Percentiles rank a stretch among this genome's conserved stretches.
Evolutionary conservation across 2,329 filamentous ascomycete genomes (phyloP).

Genomic region (Rachicladosporium sp.): DNA sequence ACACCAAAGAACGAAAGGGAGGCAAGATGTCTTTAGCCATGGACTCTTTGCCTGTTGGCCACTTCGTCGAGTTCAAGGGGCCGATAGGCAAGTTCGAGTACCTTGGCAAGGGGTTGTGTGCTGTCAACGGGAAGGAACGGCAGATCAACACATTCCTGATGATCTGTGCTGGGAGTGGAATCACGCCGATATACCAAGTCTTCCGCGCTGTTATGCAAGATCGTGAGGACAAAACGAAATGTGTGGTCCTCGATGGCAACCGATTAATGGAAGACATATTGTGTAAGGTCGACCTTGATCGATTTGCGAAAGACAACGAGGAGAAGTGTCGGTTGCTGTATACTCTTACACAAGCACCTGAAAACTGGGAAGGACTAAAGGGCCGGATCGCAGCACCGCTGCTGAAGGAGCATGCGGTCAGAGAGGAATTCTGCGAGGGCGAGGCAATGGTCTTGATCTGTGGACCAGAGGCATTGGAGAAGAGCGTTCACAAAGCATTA

Average conservation of each 20-base stretch:
- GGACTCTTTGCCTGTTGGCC: conserved; percentile 58
- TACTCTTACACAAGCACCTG: conserved; percentile 51
- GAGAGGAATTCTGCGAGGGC: conserved; percentile 25
- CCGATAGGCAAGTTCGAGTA: conserved; percentile 82
- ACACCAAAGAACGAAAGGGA: conserved; percentile 44
- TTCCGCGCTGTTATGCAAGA: conserved; percentile 61
- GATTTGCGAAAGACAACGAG: conserved; percentile 40
- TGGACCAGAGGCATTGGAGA: conserved; percentile 65
- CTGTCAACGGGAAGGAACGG: conserved; percentile 45
- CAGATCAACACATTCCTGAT: conserved; percentile 61
- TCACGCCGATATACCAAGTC: conserved; percentile 85
- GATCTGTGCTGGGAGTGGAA: conserved; percentile 79
- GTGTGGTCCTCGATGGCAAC: conserved; percentile 69
- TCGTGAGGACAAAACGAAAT: conserved; percentile 49
- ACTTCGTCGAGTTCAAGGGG: conserved; percentile 73
- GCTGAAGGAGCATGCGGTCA: conserved; percentile 44
- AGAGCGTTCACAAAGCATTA: conserved; percentile 46
- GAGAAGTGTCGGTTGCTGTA: conserved; percentile 54
- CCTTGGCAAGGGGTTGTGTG: conserved; percentile 51
- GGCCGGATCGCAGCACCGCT: conserved; percentile 56
- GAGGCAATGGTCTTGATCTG: conserved; percentile 60
- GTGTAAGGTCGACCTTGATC: conserved; percentile 60
- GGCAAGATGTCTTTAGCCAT: conserved; percentile 76
- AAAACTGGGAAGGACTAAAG: conserved; percentile 53
- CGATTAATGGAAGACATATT: conserved; percentile 69